A percentile compares a stretch with the other conserved stretches of the same genome.
Evolutionary conservation across 2,329 filamentous ascomycete species (phyloP).

Genomic region (Trichophyton rubrum): DNA sequence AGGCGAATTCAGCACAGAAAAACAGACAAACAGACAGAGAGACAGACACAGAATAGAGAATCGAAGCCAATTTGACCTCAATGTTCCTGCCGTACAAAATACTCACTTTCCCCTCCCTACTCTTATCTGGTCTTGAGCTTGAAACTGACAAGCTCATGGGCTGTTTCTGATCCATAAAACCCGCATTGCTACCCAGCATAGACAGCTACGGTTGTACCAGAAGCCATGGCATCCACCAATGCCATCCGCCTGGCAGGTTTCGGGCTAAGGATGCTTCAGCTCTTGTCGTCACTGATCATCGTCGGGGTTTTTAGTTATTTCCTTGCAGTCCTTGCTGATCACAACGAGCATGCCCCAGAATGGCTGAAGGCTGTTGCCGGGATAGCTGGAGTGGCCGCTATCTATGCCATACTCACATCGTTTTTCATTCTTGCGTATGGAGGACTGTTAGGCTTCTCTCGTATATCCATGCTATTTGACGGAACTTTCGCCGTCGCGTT

Average conservation of each 20-base stretch:
- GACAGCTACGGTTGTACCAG: neutral
- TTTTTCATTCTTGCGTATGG: slow-evolving; percentile 68
- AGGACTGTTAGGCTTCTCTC: slow-evolving; percentile 59
- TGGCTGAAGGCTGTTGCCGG: slow-evolving; percentile 64
- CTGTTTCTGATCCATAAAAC: slow-evolving; percentile 16
- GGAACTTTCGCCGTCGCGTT: slow-evolving; percentile 63
- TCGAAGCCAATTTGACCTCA: neutral
- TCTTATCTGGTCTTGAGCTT: neutral
- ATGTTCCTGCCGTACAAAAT: neutral
- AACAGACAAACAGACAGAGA: neutral
- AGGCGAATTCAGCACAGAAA: neutral
- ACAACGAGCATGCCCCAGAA: slow-evolving; percentile 49
- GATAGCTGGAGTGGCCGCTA: slow-evolving; percentile 58
- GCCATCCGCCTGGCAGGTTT: slow-evolving; percentile 58
- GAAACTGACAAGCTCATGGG: neutral
- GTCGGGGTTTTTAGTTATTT: slow-evolving; percentile 77
- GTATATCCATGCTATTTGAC: slow-evolving; percentile 63
- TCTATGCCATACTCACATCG: slow-evolving; percentile 64
- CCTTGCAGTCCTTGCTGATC: slow-evolving; percentile 57
- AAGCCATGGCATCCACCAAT: slow-evolving; percentile 34
- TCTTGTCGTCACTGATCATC: slow-evolving; percentile 59
- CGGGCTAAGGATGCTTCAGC: slow-evolving; percentile 59
- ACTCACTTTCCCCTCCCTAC: neutral
- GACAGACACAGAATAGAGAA: neutral
- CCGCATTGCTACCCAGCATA: neutral